Base-by-base conservation (phyloP, 2,329 filamentous ascomycete genomes). In the Sclerotinia sclerotiorum region DNA sequence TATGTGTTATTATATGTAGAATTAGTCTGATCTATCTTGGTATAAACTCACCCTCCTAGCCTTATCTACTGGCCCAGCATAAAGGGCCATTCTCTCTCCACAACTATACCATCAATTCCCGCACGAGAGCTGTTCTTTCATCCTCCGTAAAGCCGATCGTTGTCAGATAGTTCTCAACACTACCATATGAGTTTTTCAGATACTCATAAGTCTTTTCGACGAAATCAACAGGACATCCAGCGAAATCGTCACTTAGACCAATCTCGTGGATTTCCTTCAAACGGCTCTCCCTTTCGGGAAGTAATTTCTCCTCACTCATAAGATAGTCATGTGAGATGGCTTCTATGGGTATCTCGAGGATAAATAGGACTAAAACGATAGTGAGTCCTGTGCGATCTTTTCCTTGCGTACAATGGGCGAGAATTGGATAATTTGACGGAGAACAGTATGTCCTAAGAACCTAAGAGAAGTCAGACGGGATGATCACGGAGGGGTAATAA, bases 361-460 rank as follows among this genome's bases (percentile, higher is more conserved):
- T 80, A 74, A 94, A 82, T 27, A 96, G 80, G 0, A 90, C 79
- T 5, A 97, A 81, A 52, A 90, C 81, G 6, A 92, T 82, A 15
- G 91, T 82, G 17, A 97, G 81, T 0, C 93, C 93, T 1, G 88
- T 93, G 2, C 93, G 86, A 76, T 97, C 93, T 77, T 97, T 97
- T 69, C 93, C 93, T 75, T 96, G 92, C 0, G 93, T 95, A 78
- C 93, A 97, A 78, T 97, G 92, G 2, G 95, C 80, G 10, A 97
- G 77, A 0, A 88, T 79, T 0, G 93, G 92, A 71, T 88, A 87
- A 21, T 82, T 82, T 0, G 78, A 73, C 2, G 81, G 77, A 1
- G 82, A 77, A 13, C 82, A 79, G 32, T 87, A 78, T 8, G 85
- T 78, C 10, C 80, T 79, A 49, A 88, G 84, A 39, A 84, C 79